Base-by-base conservation (phyloP, 169 alveolate species). In the Plasmodium gaboni region DNA sequence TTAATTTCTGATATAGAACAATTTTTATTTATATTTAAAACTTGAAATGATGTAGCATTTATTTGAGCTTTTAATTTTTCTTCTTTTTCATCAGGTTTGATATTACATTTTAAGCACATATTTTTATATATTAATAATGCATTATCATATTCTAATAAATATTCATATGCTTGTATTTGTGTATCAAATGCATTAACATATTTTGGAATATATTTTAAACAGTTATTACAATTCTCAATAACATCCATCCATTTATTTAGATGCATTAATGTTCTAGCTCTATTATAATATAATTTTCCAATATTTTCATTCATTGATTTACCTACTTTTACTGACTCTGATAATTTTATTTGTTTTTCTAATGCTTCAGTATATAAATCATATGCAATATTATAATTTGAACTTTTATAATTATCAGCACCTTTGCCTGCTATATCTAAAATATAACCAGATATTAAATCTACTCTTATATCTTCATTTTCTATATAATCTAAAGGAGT, bases 231-330 rank as follows among this genome's bases (percentile, higher is more conserved):
- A 46, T 90, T 78, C 17, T 92, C 95, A 19, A 94, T 85, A n/a
- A 93, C 78, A 59, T 89, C 95, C 13, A 89, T 87, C 96, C 96
- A 94, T 46, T 92, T 65, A 61, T 92, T 87, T 17, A 94, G 74
- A 74, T 94, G 96, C 92, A 94, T 89, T 57, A 94, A 90, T 0
- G 94, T 89, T 28, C 96, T 53, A 10, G 95, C 96, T 90, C 92
- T 92, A 86, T 94, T 94, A 73, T 94, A 94, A 65, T 89, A 92
- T 15, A 94, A 74, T 70, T 94, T 94, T 12, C 96, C 96, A 50
- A 94, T 64, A 83, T 92, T 94, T 32, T 78, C 89, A 67, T 91
- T 87, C 76, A 85, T 74, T 1, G 93, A 63, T 88, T 70, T 83
- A 13, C 86, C 76, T 48, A 73, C 55, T 46, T 57, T 65, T 2